Base-by-base conservation (phyloP, 108 stramenopile species). In the Fragilaria radians region DNA sequence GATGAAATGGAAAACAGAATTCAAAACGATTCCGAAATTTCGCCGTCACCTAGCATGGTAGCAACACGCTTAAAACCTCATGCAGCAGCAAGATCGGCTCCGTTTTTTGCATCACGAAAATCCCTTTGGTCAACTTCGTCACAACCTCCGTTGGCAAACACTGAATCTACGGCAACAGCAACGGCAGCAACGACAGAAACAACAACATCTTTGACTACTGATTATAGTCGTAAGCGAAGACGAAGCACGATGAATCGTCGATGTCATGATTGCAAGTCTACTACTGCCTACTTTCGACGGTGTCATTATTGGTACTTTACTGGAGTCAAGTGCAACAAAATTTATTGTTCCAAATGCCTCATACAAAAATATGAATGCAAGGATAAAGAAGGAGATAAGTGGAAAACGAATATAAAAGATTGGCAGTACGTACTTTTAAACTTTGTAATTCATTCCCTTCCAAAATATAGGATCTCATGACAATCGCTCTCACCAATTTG, bases 271-370 rank as follows among this genome's bases (percentile, higher is more conserved):
- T 3, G 91, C 88, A 47, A 79, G 76, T n/a, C 69, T 68, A 45
- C 74, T 75, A n/a, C 86, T 93, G 64, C 73, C 83, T 21, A 89
- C 86, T 3, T 66, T 97, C n/a, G 81, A 90, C 52, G 76, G 96
- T 65, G 53, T 32, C 53, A 54, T 29, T 54, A 25, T 32, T 54
- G 53, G 53, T 32, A 23, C 24, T n/a, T 54, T 3, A 54, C 22
- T 25, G 53, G 53, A 19, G 27, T 25, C 4, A 54, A 54, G 53
- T 54, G 53, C 24, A 25, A 25, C 22, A 54, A 54, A 25, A 32
- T 25, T 19, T 54, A 23, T 4, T 54, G 53, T 32, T 3, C 19
- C 21, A 1, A 29, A n/a, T 54, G 53, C 53, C 53, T 54, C 1
- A 23, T 32, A 19, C 28, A 29, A 4, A 21, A 4, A 19, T 54